Conservation (phyloP, 176 grass and related monocot species). For the Triticum urartu region DNA sequence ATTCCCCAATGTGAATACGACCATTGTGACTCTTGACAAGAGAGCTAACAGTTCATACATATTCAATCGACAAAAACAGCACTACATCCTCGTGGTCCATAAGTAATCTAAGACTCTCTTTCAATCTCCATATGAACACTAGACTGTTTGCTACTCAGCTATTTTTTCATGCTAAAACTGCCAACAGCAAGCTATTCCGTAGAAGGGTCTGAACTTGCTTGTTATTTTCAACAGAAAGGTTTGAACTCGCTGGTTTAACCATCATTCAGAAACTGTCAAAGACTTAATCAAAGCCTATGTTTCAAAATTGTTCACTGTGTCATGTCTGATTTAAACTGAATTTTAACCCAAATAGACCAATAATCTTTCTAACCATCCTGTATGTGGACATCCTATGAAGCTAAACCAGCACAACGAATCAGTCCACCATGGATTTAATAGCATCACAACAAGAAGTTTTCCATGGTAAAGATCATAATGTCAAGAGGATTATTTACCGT, state of each 20-base stretch:
- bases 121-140: not conserved
- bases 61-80: not conserved
- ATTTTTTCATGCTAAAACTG: not conserved
- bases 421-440: not conserved
- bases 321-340: not conserved
- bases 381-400: not conserved
- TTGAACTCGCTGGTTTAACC: not conserved
- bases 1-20: not conserved
- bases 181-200: not conserved
- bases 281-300: not conserved
- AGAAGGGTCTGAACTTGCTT: not conserved
- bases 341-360: not conserved
- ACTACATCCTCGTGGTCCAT: not conserved
- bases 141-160: not conserved
- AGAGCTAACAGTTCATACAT: not conserved
- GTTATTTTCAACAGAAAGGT: not conserved
- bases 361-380: not conserved
- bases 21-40: not conserved
- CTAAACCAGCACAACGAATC: not conserved
- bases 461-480: not conserved
- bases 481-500: conserved; percentile 39
- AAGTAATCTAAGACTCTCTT: not conserved
- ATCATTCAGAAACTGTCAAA: not conserved
- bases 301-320: not conserved
- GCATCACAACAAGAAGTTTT: not conserved